Base-by-base conservation (phyloP, 306 rosid species). In the Lathyrus oleraceus region DNA sequence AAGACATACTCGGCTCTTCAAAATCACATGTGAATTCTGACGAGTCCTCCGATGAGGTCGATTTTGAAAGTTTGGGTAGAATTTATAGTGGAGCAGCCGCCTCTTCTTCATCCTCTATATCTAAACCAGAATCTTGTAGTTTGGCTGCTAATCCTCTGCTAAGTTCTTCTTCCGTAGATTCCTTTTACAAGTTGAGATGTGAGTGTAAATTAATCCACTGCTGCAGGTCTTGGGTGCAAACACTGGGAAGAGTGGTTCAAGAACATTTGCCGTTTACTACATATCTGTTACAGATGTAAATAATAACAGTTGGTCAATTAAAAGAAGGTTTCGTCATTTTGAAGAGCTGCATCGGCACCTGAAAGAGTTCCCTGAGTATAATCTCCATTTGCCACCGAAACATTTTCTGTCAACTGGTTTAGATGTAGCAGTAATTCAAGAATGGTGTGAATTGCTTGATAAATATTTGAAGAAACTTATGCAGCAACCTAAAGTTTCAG, bases 291-390 rank as follows among this genome's bases (percentile, higher is more conserved):
- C 91, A 2, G 99, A 94, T 82, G 85, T 81, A 67, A 91, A 94
- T 79, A 94, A 82, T 60, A 86, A 94, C 78, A 87, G 95, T 77
- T 94, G 99, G 99, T 91, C 97, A 35, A 88, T 94, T 75, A 94
- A 94, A 83, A 83, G 99, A 57, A 94, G 99, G 89, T 94, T 94
- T 85, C 90, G 99, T 47, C 99, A 94, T 84, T 94, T 94, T 85
- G 99, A 94, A 88, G 99, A 94, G 87, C 87, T 94, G 66, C 99
- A 91, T 81, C 86, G 95, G 61, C 95, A n/a, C n/a, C n/a, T n/a
- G n/a, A n/a, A n/a, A n/a, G n/a, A n/a, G n/a, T n/a, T n/a, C n/a
- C n/a, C n/a, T n/a, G n/a, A n/a, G n/a, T n/a, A n/a, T n/a, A n/a
- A n/a, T n/a, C n/a, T n/a, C n/a, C n/a, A n/a, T n/a, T n/a, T n/a